A percentile compares a stretch with the other conserved stretches of the same genome.
Evolutionary conservation across 768 basidiomycete species (phyloP).

Genomic region (Tricholoma hemisulphureum): DNA sequence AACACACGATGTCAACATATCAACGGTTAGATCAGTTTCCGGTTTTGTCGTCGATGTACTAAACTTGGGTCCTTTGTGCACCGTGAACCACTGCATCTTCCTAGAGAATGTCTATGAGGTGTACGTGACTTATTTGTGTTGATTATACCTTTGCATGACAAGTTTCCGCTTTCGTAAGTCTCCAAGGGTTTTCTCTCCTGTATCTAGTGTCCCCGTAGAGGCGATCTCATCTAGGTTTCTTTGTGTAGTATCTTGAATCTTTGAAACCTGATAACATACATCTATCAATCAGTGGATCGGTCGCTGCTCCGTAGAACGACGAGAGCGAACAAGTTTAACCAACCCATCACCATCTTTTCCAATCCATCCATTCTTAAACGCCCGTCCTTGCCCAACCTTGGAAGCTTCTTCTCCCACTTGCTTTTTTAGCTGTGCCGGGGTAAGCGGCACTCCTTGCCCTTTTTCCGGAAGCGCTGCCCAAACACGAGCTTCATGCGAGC

Average conservation of each 20-base stretch:
- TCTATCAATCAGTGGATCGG: slow-evolving; percentile 3
- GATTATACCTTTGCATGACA: slow-evolving; percentile 68
- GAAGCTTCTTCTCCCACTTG: slow-evolving; percentile 82
- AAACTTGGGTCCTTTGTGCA: slow-evolving; percentile 82
- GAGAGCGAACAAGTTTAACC: slow-evolving; percentile 72
- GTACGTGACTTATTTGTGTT: background rate
- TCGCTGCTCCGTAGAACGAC: background rate
- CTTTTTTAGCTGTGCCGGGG: slow-evolving; percentile 66
- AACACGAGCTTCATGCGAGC: slow-evolving; percentile 94
- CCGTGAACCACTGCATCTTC: slow-evolving; percentile 94
- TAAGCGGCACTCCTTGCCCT: slow-evolving; percentile 67
- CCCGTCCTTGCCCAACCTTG: slow-evolving; percentile 91
- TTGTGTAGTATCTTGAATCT: slow-evolving; percentile 74
- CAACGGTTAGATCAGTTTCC: slow-evolving; percentile 94
- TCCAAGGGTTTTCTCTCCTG: slow-evolving; percentile 79
- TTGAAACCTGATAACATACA: slow-evolving; percentile 44
- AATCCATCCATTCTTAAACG: slow-evolving; percentile 98
- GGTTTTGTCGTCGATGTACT: slow-evolving; percentile 89
- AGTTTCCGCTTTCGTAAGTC: slow-evolving; percentile 93
- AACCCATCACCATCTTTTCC: slow-evolving; percentile 86
- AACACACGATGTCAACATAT: slow-evolving; percentile 89
- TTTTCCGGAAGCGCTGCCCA: slow-evolving; percentile 80
- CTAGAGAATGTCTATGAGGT: slow-evolving; percentile 38
- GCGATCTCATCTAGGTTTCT: slow-evolving; percentile 72
- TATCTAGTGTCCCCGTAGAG: slow-evolving; percentile 64